Conservation (phyloP, 352 stramenopile genomes). For the Phytopythium cucurbitacearum region DNA sequence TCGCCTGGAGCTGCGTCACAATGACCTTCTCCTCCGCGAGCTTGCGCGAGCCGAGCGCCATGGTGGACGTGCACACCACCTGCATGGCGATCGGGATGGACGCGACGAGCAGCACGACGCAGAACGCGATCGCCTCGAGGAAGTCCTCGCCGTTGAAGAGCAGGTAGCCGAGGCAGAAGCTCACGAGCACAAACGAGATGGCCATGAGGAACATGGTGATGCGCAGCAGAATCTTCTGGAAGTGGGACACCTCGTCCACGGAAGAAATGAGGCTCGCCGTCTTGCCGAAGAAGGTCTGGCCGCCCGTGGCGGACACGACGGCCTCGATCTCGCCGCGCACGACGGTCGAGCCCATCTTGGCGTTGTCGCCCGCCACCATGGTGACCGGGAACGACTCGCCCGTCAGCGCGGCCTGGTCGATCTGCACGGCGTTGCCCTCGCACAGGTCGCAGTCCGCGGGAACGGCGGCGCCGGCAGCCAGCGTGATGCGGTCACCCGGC, state of each 20-base stretch:
- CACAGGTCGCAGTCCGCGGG: constrained; percentile 90
- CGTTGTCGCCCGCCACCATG: constrained; percentile 68
- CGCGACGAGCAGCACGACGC: constrained; percentile 88
- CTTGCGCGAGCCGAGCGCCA: constrained; percentile 89
- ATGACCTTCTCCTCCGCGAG: constrained; percentile 92
- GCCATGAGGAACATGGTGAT: constrained; percentile 91
- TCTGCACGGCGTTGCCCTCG: constrained; percentile 78
- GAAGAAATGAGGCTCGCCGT: constrained; percentile 71
- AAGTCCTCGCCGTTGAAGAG: constrained; percentile 78
- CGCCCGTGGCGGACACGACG: constrained; percentile 86
- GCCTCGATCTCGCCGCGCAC: constrained; percentile 90
- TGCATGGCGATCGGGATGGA: constrained; percentile 94
- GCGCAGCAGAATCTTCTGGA: constrained; percentile 90
- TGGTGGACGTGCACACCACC: constrained; percentile 90
- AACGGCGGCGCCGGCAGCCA: constrained; percentile 87
- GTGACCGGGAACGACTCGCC: constrained; percentile 94
- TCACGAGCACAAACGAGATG: constrained; percentile 83
- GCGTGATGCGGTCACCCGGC: constrained; percentile 91
- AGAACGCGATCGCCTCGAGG: constrained; percentile 81
- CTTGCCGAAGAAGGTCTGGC: constrained; percentile 92
- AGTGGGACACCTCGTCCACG: constrained; percentile 76
- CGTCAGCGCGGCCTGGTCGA: constrained; percentile 91
- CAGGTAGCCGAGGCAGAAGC: constrained; percentile 85
- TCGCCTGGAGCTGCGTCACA: constrained; percentile 87
- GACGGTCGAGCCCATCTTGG: constrained; percentile 86